These are phyloP conservation scores for Candida boleticola DNA, from an alignment of 805 yeast species.

Conservation along the genomic window DNA sequence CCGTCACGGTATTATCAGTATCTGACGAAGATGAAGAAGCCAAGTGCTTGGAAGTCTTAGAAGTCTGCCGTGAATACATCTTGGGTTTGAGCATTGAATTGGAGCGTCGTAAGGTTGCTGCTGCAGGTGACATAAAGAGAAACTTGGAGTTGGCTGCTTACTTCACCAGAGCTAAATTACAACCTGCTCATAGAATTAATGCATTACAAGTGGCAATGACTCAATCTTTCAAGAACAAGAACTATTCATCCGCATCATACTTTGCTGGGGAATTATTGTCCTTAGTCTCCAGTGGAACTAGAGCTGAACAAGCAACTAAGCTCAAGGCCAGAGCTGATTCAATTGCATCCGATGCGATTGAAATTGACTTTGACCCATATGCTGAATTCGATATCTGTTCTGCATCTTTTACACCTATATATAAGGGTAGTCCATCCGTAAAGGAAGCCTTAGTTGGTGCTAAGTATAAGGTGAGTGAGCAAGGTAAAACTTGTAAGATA, in stretches of 20 bases:
- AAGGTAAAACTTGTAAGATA: conserved; percentile 76
- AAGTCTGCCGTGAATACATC: conserved; percentile 83
- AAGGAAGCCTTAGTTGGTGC: conserved; percentile 89
- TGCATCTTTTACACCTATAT: conserved; percentile 83
- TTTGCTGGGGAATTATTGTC: conserved; percentile 84
- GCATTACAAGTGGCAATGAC: conserved; percentile 95
- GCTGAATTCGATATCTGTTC: conserved; percentile 92
- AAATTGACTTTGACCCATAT: conserved; percentile 88
- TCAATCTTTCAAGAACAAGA: conserved; percentile 84
- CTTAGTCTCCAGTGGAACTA: conserved; percentile 67
- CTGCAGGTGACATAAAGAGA: conserved; percentile 69
- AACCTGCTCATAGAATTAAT: conserved; percentile 77
- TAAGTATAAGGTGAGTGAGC: conserved; percentile 69
- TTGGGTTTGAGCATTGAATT: conserved; percentile 90
- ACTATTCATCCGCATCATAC: conserved; percentile 82
- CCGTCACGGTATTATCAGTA: conserved; percentile 69
- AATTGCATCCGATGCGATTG: conserved; percentile 80
- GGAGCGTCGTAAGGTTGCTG: conserved; percentile 72
- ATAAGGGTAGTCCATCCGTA: conserved; percentile 65
- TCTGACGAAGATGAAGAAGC: conserved; percentile 71
- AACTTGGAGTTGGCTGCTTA: conserved; percentile 94
- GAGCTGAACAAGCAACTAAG: conserved; percentile 86
- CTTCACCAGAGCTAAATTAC: conserved; percentile 82
- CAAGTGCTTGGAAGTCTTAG: conserved; percentile 68
- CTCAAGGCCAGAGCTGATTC: conserved; percentile 78